Evolutionary conservation across 345 rosid species (phyloP).

Genomic region (Adansonia digitata): DNA sequence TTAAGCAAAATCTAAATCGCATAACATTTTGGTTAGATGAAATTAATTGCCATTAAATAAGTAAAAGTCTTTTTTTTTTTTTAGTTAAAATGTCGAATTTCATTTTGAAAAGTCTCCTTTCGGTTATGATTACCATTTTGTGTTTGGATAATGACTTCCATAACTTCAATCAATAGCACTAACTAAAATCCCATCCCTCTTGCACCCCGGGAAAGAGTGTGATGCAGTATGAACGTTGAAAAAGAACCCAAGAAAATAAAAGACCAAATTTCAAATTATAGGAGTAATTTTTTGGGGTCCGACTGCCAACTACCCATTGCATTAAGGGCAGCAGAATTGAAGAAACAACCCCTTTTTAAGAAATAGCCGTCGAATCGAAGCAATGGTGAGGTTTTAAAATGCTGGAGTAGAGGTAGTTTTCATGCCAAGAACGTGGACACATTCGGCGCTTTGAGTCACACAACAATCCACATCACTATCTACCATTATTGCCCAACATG

Average conservation of each 20-base stretch:
- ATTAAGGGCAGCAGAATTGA: background rate
- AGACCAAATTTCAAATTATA: background rate
- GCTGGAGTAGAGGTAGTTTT: constrained; percentile 1
- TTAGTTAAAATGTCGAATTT: background rate
- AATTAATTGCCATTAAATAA: background rate
- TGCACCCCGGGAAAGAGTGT: background rate
- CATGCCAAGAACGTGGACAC: constrained; percentile 35
- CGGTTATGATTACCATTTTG: background rate
- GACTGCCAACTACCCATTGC: background rate
- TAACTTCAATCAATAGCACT: background rate
- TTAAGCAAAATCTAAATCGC: too few species aligned
- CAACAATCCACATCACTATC: background rate
- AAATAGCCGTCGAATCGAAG: background rate
- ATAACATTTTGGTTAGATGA: background rate
- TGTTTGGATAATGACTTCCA: background rate
- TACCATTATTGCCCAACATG: background rate
- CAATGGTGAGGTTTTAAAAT: background rate
- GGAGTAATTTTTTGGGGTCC: background rate
- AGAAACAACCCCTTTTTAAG: background rate
- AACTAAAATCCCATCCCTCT: background rate
- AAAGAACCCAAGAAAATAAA: background rate
- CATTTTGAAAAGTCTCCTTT: background rate
- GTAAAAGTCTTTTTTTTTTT: background rate
- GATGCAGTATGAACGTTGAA: background rate
- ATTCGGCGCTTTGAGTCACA: constrained; percentile 20